Base-by-base conservation (phyloP, 306 rosid species). In the Inga oerstediana region DNA sequence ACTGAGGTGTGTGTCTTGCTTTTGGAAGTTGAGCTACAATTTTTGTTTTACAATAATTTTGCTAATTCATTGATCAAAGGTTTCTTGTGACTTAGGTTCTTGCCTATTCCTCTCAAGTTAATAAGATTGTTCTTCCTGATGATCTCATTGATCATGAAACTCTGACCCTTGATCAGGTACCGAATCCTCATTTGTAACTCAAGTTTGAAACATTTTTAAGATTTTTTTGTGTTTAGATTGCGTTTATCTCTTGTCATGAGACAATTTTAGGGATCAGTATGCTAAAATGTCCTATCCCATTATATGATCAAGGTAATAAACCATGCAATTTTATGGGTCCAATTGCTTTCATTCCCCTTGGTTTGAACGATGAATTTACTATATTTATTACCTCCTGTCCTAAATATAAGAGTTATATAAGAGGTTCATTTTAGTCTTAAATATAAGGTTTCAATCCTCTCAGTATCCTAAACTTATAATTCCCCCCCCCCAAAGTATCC, bases 81-180 rank as follows among this genome's bases (percentile, higher is more conserved):
- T 72, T 79, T 73, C 37, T 71, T 74, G 54, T 73, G 81, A 76
- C 71, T 84, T 89, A 93, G 99, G 83, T 95, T 86, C 86, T 93
- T 82, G 97, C 99, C 67, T 95, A 91, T 89, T 96, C 92, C 64
- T 93, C 99, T 68, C 96, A 95, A 95, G 98, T 93, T 85, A 90
- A 95, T 74, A 88, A 87, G 78, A 81, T 93, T 72, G 86, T 90
- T 80, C 91, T 95, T 77, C 99, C 98, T 0, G 90, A 86, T 78
- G 99, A 84, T 16, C 51, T 84, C 35, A 64, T 93, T 81, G 92
- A 95, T 86, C 82, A 90, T 81, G 75, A 90, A 24, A 79, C 78
- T 16, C 22, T 54, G 83, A 82, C 92, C 13, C 87, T 92, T 82
- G 94, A 90, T 81, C 97, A 82, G 90, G 90, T 85, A 85, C 46